phyloP scores from a whole-genome alignment of 768 basidiomycete genomes.

The Pulveroboletus sp. region DNA sequence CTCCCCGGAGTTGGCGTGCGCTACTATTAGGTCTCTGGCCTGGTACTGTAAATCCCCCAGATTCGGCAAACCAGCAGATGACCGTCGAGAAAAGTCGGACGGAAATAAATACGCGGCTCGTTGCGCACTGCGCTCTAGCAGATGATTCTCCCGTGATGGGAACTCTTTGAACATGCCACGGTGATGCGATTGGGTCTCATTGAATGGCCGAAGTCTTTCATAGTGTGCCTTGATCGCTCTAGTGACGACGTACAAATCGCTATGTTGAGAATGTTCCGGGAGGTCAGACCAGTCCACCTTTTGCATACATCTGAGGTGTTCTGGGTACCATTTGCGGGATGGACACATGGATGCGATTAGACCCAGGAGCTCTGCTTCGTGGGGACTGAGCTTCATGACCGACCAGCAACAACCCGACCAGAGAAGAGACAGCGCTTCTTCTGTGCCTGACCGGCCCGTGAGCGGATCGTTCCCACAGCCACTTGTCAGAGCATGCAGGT shows the following conservation, averaged over 20 bases:
- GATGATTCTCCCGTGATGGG: slow-evolving; percentile 1
- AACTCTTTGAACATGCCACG: slow-evolving; percentile 2
- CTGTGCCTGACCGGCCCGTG: slow-evolving; percentile 18
- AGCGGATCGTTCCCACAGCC: slow-evolving; percentile 41
- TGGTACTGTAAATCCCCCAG: slow-evolving; percentile 2
- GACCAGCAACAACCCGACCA: slow-evolving; percentile 37
- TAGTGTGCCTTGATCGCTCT: slow-evolving; percentile 28
- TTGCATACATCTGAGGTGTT: slow-evolving; percentile 38
- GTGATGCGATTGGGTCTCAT: background rate
- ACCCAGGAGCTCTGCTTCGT: slow-evolving; percentile 30
- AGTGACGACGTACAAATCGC: slow-evolving; percentile 21
- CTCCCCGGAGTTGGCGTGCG: background rate
- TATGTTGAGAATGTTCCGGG: slow-evolving; percentile 28
- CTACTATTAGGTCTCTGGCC: slow-evolving; percentile 4
- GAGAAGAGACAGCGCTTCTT: slow-evolving; percentile 35
- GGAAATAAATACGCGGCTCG: slow-evolving; percentile 2
- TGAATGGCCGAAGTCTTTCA: slow-evolving; percentile 11
- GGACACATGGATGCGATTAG: slow-evolving; percentile 35
- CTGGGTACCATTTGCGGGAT: slow-evolving; percentile 36
- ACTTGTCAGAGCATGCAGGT: slow-evolving; percentile 46
- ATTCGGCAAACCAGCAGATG: background rate
- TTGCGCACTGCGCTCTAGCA: slow-evolving; percentile 14
- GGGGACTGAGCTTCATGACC: slow-evolving; percentile 30
- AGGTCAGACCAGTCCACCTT: slow-evolving; percentile 28
- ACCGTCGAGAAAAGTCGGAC: background rate